Evolutionary conservation across 371 early-diverging fungal species (phyloP).

Genomic region (Sporodiniella umbellata): DNA sequence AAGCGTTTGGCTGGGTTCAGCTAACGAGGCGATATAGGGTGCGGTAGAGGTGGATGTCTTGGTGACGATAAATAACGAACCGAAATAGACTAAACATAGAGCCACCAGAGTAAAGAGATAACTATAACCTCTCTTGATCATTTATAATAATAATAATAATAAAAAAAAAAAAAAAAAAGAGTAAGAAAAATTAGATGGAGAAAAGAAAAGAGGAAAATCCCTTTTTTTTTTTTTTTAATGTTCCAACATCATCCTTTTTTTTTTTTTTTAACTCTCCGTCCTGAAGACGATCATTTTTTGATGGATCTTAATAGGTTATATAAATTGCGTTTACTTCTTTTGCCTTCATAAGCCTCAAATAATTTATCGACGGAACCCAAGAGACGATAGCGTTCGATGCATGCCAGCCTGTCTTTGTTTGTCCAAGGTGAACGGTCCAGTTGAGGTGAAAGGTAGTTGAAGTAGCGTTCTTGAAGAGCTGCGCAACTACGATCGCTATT

Average conservation of each 20-base stretch:
- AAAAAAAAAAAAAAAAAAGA: background rate
- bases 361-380: slow-evolving; percentile 6
- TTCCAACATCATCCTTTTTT: too few species aligned
- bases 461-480: slow-evolving; percentile 20
- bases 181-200: too few species aligned
- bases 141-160: background rate
- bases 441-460: slow-evolving; percentile 23
- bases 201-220: too few species aligned
- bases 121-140: background rate
- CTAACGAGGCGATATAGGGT: too few species aligned
- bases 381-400: slow-evolving; percentile 1
- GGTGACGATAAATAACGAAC: background rate
- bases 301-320: slow-evolving; percentile 9
- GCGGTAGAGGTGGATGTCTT: background rate
- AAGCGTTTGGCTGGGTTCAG: too few species aligned
- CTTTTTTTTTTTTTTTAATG: slow-evolving; percentile 1
- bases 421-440: slow-evolving; percentile 42
- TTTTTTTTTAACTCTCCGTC: background rate
- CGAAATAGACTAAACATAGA: background rate
- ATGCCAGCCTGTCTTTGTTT: slow-evolving; percentile 20
- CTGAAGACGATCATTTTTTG: background rate
- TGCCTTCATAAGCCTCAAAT: slow-evolving; percentile 8
- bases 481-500: slow-evolving; percentile 7
- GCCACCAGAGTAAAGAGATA: background rate
- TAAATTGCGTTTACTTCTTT: slow-evolving; percentile 12